Evolutionary conservation across 2,329 filamentous ascomycete genomes (phyloP), one percentile per base, ranked within the genome.

Genomic region (Fusarium cyanostomum): DNA sequence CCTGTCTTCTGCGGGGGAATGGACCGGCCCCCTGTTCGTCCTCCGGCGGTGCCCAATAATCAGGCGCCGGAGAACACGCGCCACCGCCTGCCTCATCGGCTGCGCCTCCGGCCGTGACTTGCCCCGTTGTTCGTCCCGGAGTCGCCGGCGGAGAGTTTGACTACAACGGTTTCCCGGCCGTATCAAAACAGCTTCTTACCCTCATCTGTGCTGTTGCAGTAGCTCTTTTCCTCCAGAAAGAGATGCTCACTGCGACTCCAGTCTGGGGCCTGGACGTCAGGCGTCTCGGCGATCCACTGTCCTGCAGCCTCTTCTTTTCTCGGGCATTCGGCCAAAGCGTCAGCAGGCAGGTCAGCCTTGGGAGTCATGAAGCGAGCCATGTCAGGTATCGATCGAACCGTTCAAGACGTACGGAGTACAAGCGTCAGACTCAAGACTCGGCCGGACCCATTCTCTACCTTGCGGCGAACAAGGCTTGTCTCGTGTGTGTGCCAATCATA

Each of bases 41-140:
- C 39, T 31, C 42, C 30, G 39, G 38, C 55, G 38, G 50, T 46
- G 50, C 42, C 67, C 66, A 69, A 67, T 69, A 16, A 45, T 52
- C 56, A 54, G 62, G 31, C 52, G 31, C 44, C 57, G 57, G 53
- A 52, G 52, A 56, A 30, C 49, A 53, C 54, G 66, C 60, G 66
- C 66, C 68, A 71, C 68, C 60, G 39, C 56, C 64, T 58, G 62
- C 27, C 60, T 62, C 68, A 67, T 52, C 21, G 21, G 60, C 72
- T 74, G 72, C 72, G 72, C 72, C 72, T 72, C 70, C 67, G 51
- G 58, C 61, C 62, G 71, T 73, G 72, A 70, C 71, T 73, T 65
- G 67, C 67, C 52, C 67, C 54, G 56, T 64, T 59, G 44, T 51
- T 62, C 38, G 43, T 57, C 61, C 57, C 69, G 67, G 69, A 69